phyloP scores from a whole-genome alignment of 202 grass and related monocot genomes.

The Dendrocalamus latiflorus region DNA sequence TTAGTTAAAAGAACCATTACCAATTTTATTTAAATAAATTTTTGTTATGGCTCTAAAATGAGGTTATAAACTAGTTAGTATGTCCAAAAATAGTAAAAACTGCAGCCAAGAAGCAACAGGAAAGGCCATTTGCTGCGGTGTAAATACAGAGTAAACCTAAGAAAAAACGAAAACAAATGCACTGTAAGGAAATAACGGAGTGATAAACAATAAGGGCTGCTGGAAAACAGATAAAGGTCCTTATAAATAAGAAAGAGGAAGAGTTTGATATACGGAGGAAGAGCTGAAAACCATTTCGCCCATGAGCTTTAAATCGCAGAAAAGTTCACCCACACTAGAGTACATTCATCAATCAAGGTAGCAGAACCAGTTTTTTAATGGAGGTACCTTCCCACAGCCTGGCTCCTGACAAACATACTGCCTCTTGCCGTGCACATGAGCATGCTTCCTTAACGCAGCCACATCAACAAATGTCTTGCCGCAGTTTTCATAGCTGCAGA shows the following conservation, averaged over 20 bases:
- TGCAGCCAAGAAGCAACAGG: conserved; percentile 2
- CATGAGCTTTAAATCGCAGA: not conserved
- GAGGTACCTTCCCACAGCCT: conserved; percentile 86
- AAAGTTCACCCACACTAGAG: not conserved
- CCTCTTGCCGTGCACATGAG: conserved; percentile 65
- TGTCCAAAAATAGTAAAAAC: not conserved
- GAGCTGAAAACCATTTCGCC: not conserved
- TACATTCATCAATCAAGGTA: not conserved
- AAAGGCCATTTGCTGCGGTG: not conserved
- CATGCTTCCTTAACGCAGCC: conserved; percentile 59
- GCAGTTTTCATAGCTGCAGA: conserved; percentile 80
- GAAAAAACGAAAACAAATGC: not conserved
- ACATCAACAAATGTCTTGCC: conserved; percentile 80
- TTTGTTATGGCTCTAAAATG: not conserved
- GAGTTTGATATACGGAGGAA: not conserved
- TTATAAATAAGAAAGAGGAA: not conserved
- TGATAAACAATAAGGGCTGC: not conserved
- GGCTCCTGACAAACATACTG: conserved; percentile 72
- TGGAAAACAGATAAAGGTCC: not conserved
- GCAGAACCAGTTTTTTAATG: not conserved
- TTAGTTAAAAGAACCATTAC: not conserved
- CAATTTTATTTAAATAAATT: not conserved
- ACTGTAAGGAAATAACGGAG: not conserved
- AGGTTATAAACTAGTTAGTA: not conserved
- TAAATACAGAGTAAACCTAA: not conserved